Conservation (phyloP, 495 filamentous ascomycete genomes). For the Mycothermus thermophilus region DNA sequence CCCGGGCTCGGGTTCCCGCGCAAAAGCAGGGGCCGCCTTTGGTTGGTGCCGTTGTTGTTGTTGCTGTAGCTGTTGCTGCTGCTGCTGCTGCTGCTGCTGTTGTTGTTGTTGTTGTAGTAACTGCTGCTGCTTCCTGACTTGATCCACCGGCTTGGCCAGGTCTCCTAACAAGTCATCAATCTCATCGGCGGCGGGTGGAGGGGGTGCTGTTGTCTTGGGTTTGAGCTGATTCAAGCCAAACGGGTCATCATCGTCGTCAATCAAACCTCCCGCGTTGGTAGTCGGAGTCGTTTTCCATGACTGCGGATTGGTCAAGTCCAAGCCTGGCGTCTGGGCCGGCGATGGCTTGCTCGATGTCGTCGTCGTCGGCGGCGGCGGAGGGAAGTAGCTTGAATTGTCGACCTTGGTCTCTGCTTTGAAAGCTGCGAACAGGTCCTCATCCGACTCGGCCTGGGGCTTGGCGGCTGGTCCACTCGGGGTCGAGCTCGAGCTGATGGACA, state of each 20-base stretch:
- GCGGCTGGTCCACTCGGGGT: constrained; percentile 12
- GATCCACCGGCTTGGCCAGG: constrained; percentile 73
- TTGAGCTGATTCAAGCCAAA: constrained; percentile 69
- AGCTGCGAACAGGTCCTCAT: constrained; percentile 49
- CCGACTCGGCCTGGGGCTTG: constrained; percentile 22
- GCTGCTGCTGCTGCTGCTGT: no score
- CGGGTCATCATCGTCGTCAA: constrained; percentile 55
- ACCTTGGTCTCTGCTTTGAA: constrained; percentile 46
- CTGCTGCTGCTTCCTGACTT: constrained; percentile 34
- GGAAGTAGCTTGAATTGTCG: constrained; percentile 46
- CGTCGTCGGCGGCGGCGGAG: no score
- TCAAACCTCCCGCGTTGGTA: constrained; percentile 10
- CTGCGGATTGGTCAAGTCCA: constrained; percentile 25
- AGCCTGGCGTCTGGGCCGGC: constrained; percentile 13
- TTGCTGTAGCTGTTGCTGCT: no score
- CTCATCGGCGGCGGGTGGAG: constrained; percentile 46
- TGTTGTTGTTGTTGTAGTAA: no score
- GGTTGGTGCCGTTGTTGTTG: no score
- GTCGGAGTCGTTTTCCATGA: constrained; percentile 22
- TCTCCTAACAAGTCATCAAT: constrained; percentile 86
- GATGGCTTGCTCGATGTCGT: constrained; percentile 13
- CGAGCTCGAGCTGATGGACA: constrained; percentile 2
- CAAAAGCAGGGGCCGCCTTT: constrained; percentile 21
- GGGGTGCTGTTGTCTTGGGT: constrained; percentile 20
- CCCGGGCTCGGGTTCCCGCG: constrained; percentile 28